Conservation (phyloP, 2,329 filamentous ascomycete genomes). For the Knufia fluminis region DNA sequence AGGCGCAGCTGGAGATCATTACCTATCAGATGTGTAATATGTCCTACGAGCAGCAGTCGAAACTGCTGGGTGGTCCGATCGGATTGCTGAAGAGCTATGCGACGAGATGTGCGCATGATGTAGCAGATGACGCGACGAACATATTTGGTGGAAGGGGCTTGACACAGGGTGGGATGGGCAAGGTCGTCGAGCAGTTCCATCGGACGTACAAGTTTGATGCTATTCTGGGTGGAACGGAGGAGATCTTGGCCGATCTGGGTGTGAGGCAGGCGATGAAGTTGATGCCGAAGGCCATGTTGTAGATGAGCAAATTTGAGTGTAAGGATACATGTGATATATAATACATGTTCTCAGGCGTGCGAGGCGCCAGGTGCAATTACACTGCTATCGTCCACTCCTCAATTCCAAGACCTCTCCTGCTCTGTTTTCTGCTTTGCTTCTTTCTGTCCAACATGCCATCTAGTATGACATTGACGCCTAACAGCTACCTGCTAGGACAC, state of each 20-base stretch:
- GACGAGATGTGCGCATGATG: conserved; percentile 63
- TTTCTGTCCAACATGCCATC: no score
- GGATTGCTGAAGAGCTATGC: conserved; percentile 64
- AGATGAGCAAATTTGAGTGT: conserved; percentile 28
- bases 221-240: conserved; percentile 62
- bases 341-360: no score
- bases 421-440: no score
- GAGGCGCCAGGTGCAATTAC: no score
- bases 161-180: conserved; percentile 60
- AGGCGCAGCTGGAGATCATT: conserved; percentile 51
- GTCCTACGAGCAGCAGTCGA: conserved; percentile 32
- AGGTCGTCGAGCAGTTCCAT: conserved; percentile 57
- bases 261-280: conserved; percentile 67
- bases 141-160: conserved; percentile 68
- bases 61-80: conserved; percentile 59
- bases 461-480: no score
- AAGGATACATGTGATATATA: no score
- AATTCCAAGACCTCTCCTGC: no score
- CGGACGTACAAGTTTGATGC: conserved; percentile 54
- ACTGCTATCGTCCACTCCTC: no score
- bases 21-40: conserved; percentile 47
- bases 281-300: conserved; percentile 78
- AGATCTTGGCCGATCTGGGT: conserved; percentile 62
- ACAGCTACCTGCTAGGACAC: no score
- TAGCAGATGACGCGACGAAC: conserved; percentile 58